Percentiles rank a stretch among this genome's conserved stretches.
Evolutionary conservation across 805 yeast genomes (phyloP).

Genomic region (Saccharomyces eubayanus): DNA sequence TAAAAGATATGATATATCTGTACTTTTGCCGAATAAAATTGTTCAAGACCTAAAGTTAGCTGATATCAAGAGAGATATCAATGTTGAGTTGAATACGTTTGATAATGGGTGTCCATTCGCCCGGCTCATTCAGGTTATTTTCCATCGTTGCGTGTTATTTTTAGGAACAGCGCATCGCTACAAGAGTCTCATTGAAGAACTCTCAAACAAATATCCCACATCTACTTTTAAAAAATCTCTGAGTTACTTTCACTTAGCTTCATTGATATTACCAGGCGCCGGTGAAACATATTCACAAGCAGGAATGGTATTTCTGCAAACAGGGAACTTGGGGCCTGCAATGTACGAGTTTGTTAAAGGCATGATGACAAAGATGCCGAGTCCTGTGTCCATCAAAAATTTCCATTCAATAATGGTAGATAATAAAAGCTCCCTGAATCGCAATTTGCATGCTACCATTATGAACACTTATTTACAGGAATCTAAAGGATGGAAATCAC

Average conservation of each 20-base stretch:
- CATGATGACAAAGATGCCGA: constrained; percentile 44
- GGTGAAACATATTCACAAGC: constrained; percentile 44
- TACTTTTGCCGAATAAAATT: constrained; percentile 8
- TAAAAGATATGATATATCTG: constrained; percentile 6
- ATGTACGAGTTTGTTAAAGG: constrained; percentile 38
- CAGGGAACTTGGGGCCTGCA: constrained; percentile 20
- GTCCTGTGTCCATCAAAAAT: constrained; percentile 40
- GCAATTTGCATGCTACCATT: constrained; percentile 18
- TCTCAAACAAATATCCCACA: constrained; percentile 31
- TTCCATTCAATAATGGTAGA: constrained; percentile 33
- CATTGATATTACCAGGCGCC: constrained; percentile 52
- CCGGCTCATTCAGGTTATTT: constrained; percentile 8
- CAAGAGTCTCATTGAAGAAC: constrained; percentile 40
- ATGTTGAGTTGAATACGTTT: not conserved
- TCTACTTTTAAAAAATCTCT: constrained; percentile 38
- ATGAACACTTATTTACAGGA: constrained; percentile 18
- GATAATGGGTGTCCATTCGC: constrained; percentile 7
- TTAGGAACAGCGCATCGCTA: constrained; percentile 56
- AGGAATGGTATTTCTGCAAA: constrained; percentile 22
- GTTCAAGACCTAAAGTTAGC: constrained; percentile 6
- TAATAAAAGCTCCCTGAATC: constrained; percentile 27
- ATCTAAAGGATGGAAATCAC: constrained; percentile 16
- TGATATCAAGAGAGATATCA: not conserved
- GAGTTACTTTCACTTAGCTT: constrained; percentile 45
- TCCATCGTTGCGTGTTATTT: constrained; percentile 32